These are phyloP conservation scores for Macaranga tanarius DNA, from an alignment of 441 rosid genomes.

Conservation along the genomic window DNA sequence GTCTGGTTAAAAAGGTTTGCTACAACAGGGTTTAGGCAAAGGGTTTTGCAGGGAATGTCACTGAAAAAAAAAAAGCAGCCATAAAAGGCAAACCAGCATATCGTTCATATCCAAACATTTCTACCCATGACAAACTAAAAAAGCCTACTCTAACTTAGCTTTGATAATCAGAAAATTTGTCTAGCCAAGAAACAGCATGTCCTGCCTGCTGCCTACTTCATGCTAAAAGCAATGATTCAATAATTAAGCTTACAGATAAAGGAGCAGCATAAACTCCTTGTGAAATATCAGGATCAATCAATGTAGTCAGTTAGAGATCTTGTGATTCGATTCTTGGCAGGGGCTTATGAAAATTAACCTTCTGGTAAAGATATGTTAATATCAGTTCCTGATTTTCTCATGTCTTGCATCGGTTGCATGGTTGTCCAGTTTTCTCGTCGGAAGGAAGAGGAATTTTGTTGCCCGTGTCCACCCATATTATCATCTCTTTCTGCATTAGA, in stretches of 20 bases:
- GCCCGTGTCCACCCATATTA: conserved; percentile 27
- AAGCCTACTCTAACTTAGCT: conserved; percentile 12
- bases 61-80: conserved; percentile 6
- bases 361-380: conserved; percentile 71
- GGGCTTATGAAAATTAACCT: conserved; percentile 28
- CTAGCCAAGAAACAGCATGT: conserved; percentile 10
- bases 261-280: background rate
- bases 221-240: conserved; percentile 15
- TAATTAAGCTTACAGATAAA: conserved; percentile 18
- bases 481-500: conserved; percentile 36
- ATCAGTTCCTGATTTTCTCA: conserved; percentile 55
- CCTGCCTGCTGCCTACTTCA: conserved; percentile 16
- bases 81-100: conserved; percentile 9
- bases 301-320: conserved; percentile 21
- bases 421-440: conserved; percentile 53
- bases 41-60: background rate
- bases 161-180: conserved; percentile 12
- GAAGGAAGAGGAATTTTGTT: conserved; percentile 40
- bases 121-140: conserved; percentile 10
- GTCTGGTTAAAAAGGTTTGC: background rate
- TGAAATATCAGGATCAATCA: conserved; percentile 9
- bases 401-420: conserved; percentile 43
- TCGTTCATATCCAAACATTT: conserved; percentile 8
- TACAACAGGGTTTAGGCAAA: background rate
- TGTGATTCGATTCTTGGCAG: background rate